phyloP scores from a whole-genome alignment of 495 filamentous ascomycete species.

The Xylaria intraflava region DNA sequence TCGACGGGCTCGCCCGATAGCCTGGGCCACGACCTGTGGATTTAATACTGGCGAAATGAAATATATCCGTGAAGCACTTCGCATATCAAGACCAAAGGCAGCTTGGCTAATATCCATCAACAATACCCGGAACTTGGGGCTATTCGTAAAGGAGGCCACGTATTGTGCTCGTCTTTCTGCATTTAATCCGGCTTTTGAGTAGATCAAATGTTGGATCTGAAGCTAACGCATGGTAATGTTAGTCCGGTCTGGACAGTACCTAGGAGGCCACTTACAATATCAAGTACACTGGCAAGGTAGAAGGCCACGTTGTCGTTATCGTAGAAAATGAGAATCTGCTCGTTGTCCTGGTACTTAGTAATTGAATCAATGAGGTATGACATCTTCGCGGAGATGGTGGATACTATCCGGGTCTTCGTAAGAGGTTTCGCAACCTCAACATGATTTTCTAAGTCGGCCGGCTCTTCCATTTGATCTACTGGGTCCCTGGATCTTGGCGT shows the following conservation, averaged over 20 bases:
- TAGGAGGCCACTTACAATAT: conserved; percentile 41
- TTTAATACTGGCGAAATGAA: conserved; percentile 87
- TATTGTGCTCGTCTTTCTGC: conserved; percentile 59
- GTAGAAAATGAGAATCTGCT: conserved; percentile 92
- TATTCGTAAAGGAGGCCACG: conserved; percentile 68
- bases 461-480: neutral
- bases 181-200: conserved; percentile 60
- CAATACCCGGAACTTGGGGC: conserved; percentile 56
- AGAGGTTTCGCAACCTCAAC: conserved; percentile 43
- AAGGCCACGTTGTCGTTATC: conserved; percentile 78
- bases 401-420: conserved; percentile 56
- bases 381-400: conserved; percentile 80
- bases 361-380: conserved; percentile 77
- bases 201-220: conserved; percentile 73
- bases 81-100: conserved; percentile 80
- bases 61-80: conserved; percentile 76
- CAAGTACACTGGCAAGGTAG: conserved; percentile 75
- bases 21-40: conserved; percentile 81
- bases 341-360: conserved; percentile 53
- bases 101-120: conserved; percentile 87
- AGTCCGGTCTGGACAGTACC: neutral
- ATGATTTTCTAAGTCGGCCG: conserved; percentile 1
- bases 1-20: conserved; percentile 82
- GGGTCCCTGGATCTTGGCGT: conserved; percentile 17
- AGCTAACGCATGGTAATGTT: conserved; percentile 34